A percentile compares a stretch with the other conserved stretches of the same genome.
These are phyloP conservation scores for Xylariomycetidae sp. DNA, from an alignment of 2,329 filamentous ascomycete species.

Conservation along the genomic window DNA sequence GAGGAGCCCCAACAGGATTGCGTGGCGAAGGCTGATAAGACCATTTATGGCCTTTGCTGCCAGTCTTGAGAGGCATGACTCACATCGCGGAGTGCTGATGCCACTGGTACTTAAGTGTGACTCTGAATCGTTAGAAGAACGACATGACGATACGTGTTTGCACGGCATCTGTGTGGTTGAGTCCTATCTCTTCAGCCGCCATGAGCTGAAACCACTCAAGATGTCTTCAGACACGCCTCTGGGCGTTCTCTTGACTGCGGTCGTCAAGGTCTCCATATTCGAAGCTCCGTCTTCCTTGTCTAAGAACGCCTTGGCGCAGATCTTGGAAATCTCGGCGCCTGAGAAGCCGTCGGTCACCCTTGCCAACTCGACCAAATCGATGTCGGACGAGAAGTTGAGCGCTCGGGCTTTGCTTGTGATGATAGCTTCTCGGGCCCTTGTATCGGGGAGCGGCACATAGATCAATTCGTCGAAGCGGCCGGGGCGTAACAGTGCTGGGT, in stretches of 20 bases:
- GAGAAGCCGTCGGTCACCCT: conserved; percentile 68
- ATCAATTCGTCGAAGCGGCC: conserved; percentile 80
- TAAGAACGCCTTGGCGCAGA: conserved; percentile 41
- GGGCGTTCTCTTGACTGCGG: conserved; percentile 10
- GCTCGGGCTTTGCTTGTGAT: conserved; percentile 60
- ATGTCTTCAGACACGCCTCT: conserved; percentile 10
- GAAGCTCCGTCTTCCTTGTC: conserved; percentile 16
- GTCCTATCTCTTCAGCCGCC: too few relatives aligned
- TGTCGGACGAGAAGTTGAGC: conserved; percentile 53
- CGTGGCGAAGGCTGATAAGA: too few relatives aligned
- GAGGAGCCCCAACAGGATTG: too few relatives aligned
- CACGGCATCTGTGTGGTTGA: too few relatives aligned
- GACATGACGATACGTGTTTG: too few relatives aligned
- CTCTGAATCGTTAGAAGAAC: too few relatives aligned
- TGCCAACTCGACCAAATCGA: conserved; percentile 62
- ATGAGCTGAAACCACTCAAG: conserved; percentile 11
- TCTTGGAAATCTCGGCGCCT: conserved; percentile 69
- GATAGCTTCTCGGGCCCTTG: conserved; percentile 68
- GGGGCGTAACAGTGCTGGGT: conserved; percentile 77
- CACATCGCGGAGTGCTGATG: too few relatives aligned
- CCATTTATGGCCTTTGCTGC: too few relatives aligned
- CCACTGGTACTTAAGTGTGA: too few relatives aligned
- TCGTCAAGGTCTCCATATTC: conserved; percentile 12
- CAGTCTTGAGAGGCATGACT: too few relatives aligned
- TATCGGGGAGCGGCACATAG: conserved; percentile 78